These are phyloP conservation scores for Komagataella populi DNA, from an alignment of 805 yeast genomes.

Conservation along the genomic window DNA sequence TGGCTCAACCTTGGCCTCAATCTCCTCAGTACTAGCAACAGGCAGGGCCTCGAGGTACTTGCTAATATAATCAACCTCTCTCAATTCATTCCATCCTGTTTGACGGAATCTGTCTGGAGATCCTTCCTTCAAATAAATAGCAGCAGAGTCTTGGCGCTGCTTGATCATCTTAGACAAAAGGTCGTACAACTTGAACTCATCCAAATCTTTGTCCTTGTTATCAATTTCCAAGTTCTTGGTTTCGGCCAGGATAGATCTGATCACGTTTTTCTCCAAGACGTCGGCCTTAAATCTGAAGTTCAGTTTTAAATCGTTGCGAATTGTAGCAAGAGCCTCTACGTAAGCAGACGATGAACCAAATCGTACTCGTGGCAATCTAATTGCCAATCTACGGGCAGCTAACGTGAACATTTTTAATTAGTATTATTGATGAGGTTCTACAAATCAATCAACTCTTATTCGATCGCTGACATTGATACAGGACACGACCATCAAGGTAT, in stretches of 20 bases:
- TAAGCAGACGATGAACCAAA: conserved; percentile 15
- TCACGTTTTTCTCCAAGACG: conserved; percentile 22
- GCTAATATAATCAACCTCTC: conserved; percentile 21
- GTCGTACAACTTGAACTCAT: conserved; percentile 19
- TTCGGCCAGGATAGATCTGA: conserved; percentile 23
- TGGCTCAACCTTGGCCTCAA: conserved; percentile 16
- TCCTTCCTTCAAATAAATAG: conserved; percentile 21
- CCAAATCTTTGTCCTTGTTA: conserved; percentile 12
- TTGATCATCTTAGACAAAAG: conserved; percentile 22
- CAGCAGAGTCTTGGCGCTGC: conserved; percentile 24
- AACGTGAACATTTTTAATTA: not conserved
- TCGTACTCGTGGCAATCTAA: not conserved
- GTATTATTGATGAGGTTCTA: not conserved
- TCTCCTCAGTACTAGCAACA: conserved; percentile 20
- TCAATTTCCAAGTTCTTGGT: conserved; percentile 24
- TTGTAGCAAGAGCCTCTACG: conserved; percentile 11
- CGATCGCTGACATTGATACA: conserved; percentile 3
- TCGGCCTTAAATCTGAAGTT: conserved; percentile 20
- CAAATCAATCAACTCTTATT: conserved; percentile 1
- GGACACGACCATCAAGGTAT: not conserved
- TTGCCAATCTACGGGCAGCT: not conserved
- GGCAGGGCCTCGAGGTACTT: conserved; percentile 21
- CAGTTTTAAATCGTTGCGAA: conserved; percentile 19
- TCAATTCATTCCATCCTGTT: conserved; percentile 21
- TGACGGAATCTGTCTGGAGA: conserved; percentile 27